phyloP scores from a whole-genome alignment of 2,329 filamentous ascomycete genomes.

The Endocalyx cinctus region DNA sequence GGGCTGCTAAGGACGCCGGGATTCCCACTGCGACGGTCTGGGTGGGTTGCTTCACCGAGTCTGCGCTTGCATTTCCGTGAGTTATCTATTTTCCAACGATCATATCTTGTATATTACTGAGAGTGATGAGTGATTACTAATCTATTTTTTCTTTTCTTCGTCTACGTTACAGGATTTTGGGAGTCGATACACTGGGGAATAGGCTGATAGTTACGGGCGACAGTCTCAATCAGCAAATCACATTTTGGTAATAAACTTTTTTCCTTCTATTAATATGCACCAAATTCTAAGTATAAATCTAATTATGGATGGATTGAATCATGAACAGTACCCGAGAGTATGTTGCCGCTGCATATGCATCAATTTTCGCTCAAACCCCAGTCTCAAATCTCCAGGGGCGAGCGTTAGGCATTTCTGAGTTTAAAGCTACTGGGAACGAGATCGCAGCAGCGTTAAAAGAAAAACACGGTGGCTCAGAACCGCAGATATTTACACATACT shows the following conservation, averaged over 20 bases:
- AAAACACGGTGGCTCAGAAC: conserved; percentile 14
- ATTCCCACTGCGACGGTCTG: conserved; percentile 18
- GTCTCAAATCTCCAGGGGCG: conserved; percentile 15
- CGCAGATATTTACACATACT: conserved; percentile 12
- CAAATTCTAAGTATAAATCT: too few relatives aligned
- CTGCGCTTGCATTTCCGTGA: conserved; percentile 16
- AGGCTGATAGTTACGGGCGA: conserved; percentile 16
- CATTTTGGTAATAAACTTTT: conserved; percentile 18
- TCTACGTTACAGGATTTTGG: conserved; percentile 17
- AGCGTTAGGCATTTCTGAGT: conserved; percentile 18
- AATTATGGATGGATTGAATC: too few relatives aligned
- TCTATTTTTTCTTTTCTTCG: too few relatives aligned
- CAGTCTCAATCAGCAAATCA: conserved; percentile 16
- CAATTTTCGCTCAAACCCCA: conserved; percentile 21
- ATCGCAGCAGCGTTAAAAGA: conserved; percentile 14
- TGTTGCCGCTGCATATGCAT: conserved; percentile 22
- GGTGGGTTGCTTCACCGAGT: conserved; percentile 22
- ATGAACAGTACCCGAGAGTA: conserved; percentile 20
- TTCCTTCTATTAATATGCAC: too few relatives aligned
- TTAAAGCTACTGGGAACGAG: conserved; percentile 20
- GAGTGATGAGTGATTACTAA: too few relatives aligned
- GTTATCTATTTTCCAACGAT: too few relatives aligned
- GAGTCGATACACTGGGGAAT: conserved; percentile 15
- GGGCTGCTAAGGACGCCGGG: conserved; percentile 16
- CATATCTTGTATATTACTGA: too few relatives aligned